phyloP scores from a whole-genome alignment of 306 rosid species.

The Erythrophleum fordii region DNA sequence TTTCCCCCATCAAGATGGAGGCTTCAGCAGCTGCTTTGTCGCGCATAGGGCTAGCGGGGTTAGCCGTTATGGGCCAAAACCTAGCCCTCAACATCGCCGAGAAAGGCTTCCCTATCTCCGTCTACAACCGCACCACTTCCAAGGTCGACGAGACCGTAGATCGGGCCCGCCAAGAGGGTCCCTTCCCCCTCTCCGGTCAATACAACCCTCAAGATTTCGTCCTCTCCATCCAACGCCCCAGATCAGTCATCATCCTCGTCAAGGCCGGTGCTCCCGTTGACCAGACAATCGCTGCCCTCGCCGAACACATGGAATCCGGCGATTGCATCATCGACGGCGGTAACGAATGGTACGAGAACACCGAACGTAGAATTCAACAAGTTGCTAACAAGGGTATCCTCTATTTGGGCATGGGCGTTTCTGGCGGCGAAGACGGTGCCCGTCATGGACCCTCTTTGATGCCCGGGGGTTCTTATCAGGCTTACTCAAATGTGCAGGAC shows the following conservation, averaged over 20 bases:
- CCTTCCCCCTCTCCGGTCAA: slow-evolving; percentile 72
- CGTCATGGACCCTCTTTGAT: slow-evolving; percentile 83
- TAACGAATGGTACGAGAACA: slow-evolving; percentile 92
- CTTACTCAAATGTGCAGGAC: slow-evolving; percentile 68
- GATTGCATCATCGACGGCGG: slow-evolving; percentile 91
- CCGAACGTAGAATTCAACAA: slow-evolving; percentile 71
- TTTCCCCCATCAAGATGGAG: slow-evolving; percentile 50
- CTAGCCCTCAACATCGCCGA: slow-evolving; percentile 95
- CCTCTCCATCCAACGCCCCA: slow-evolving; percentile 81
- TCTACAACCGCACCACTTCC: slow-evolving; percentile 87
- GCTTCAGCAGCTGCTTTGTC: slow-evolving; percentile 71
- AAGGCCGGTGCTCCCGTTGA: slow-evolving; percentile 94
- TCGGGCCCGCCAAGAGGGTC: slow-evolving; percentile 75
- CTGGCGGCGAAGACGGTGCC: slow-evolving; percentile 97
- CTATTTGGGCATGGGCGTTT: slow-evolving; percentile 91
- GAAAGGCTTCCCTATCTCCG: slow-evolving; percentile 95
- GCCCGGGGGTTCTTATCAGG: slow-evolving; percentile 86
- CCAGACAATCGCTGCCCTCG: slow-evolving; percentile 79
- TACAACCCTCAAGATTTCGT: slow-evolving; percentile 80
- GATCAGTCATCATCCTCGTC: slow-evolving; percentile 93
- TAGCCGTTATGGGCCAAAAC: slow-evolving; percentile 99
- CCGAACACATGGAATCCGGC: slow-evolving; percentile 82
- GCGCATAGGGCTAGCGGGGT: slow-evolving; percentile 89
- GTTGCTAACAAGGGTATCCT: slow-evolving; percentile 55
- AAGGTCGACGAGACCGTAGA: slow-evolving; percentile 88